Base-by-base conservation (phyloP, 371 early-diverging fungal genomes). In the Syncephalis fuscata region DNA sequence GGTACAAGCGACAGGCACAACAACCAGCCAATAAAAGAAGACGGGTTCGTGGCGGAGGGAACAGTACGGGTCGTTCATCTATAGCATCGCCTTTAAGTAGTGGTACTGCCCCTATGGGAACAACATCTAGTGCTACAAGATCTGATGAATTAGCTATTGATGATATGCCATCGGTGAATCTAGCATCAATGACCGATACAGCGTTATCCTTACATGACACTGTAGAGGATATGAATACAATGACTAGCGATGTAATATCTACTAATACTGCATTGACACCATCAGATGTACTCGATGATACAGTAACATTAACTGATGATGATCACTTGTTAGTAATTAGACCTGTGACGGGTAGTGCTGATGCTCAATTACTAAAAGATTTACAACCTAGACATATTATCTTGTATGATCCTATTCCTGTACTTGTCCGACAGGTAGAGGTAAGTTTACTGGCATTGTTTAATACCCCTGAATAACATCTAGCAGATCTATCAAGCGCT, bases 391-490 rank as follows among this genome's bases (percentile, higher is more conserved):
- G 73, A 19, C 81, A 76, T 45, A 77, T 96, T 21, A 70, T 96
- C 23, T 75, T 94, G 76, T 92, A 86, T 56, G 87, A 91, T 54
- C 90, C 92, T 0, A 76, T 88, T 47, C 73, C 88, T 0, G 74
- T 73, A 1, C 90, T 92, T 67, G 72, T 96, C 74, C 95, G 11
- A 70, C 82, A 32, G 63, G 92, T 2, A 96, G 95, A 63, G 78
- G 79, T 50, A 36, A 19, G n/a, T 9, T 7, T 7, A 32, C 11
- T 4, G 11, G 11, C 11, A 11, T 7, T 32, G 32, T 32, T 32
- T 32, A 11, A 7, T 32, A 4, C 32, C 32, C 11, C 11, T 32
- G 32, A 32, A 32, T 32, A 7, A 32, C 32, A 14, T 27, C 39
- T 25, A 32, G 7, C 11, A 61, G 59, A 52, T 76, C 0, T 82